phyloP scores from a whole-genome alignment of 164 flowering plant genomes.

The Magnolia officinalis region DNA sequence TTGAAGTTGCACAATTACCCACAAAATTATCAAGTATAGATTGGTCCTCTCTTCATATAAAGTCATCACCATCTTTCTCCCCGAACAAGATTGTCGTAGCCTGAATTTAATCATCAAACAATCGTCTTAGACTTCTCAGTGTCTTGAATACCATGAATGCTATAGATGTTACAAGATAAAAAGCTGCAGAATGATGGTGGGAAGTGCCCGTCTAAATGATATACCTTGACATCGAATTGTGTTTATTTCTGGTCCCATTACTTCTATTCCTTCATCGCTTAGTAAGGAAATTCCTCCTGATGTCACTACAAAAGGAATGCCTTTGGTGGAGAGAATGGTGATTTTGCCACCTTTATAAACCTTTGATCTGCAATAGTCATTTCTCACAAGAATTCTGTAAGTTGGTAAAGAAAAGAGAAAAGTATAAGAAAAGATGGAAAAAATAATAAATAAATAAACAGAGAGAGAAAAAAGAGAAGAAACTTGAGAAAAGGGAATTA shows the following conservation, averaged over 20 bases:
- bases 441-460: too few species aligned
- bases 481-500: too few species aligned
- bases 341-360: slow-evolving; percentile 75
- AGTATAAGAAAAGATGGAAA: too few species aligned
- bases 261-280: slow-evolving; percentile 53
- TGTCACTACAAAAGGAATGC: slow-evolving; percentile 52
- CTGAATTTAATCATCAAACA: slow-evolving; percentile 26
- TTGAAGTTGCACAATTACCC: background rate
- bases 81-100: slow-evolving; percentile 28
- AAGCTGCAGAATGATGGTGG: background rate
- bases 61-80: slow-evolving; percentile 17
- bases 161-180: background rate
- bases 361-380: slow-evolving; percentile 52
- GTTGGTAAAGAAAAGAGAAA: too few species aligned
- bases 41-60: background rate
- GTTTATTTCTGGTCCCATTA: slow-evolving; percentile 57
- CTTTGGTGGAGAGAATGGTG: slow-evolving; percentile 76
- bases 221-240: slow-evolving; percentile 64
- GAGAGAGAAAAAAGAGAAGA: too few species aligned
- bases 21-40: background rate
- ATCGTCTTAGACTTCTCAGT: background rate
- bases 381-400: background rate
- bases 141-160: background rate
- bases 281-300: slow-evolving; percentile 63
- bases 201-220: slow-evolving; percentile 1